Evolutionary conservation across 306 rosid genomes (phyloP).

Genomic region (Glycine soja): DNA sequence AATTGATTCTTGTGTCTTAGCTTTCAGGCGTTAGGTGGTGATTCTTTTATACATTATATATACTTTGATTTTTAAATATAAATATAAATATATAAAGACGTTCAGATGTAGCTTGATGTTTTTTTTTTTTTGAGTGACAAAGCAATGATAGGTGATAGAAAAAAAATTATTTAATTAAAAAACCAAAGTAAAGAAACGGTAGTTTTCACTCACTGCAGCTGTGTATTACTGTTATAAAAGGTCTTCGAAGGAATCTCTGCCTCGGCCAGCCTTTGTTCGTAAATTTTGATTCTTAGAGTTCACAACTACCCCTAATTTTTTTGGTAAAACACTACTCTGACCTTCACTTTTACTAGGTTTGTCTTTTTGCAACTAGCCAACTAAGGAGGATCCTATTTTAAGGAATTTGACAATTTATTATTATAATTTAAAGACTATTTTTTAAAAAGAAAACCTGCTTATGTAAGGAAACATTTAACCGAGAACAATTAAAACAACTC

Average conservation of each 20-base stretch:
- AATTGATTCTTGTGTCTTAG: slow-evolving; percentile 13
- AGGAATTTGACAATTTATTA: too few relatives aligned
- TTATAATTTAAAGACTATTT: too few relatives aligned
- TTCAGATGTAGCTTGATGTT: slow-evolving; percentile 8
- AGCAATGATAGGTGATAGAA: background rate
- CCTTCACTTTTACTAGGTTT: slow-evolving; percentile 22
- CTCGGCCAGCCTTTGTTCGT: slow-evolving; percentile 34
- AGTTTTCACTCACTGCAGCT: background rate
- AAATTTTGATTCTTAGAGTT: slow-evolving; percentile 30
- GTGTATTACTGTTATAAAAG: slow-evolving; percentile 17
- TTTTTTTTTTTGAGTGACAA: background rate
- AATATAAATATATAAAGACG: background rate
- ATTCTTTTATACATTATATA: background rate
- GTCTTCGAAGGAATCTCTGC: slow-evolving; percentile 34
- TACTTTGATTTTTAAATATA: background rate
- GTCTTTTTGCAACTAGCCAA: background rate
- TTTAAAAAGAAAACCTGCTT: too few relatives aligned
- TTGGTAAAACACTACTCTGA: slow-evolving; percentile 17
- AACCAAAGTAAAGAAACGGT: background rate
- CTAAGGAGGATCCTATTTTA: background rate
- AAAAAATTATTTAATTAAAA: background rate
- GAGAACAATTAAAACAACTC: background rate
- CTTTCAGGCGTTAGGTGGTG: slow-evolving; percentile 47
- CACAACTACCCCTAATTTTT: slow-evolving; percentile 40
- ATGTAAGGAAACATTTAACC: background rate